Conservation (phyloP, 202 grass and related monocot species). For the Zizania palustris region DNA sequence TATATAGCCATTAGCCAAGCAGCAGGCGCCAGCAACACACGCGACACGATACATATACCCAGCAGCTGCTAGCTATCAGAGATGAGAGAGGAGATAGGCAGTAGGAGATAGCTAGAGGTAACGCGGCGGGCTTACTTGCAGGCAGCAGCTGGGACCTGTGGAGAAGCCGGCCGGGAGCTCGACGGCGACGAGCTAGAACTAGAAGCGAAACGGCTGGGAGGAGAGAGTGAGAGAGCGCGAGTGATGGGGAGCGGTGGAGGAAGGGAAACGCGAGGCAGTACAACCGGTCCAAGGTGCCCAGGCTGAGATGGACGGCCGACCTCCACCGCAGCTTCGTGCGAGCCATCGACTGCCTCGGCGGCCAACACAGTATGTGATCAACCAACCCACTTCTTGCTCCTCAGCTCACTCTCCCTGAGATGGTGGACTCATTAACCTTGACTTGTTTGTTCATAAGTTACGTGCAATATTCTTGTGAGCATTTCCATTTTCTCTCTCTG, state of each 20-base stretch:
- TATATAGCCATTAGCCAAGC: too few relatives aligned
- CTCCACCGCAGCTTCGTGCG: slow-evolving; percentile 78
- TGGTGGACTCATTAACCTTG: background rate
- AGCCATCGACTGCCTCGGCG: slow-evolving; percentile 76
- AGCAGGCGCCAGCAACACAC: too few relatives aligned
- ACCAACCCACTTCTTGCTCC: background rate
- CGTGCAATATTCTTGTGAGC: background rate
- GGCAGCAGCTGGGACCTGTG: too few relatives aligned
- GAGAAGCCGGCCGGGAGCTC: too few relatives aligned
- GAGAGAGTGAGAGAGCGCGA: background rate
- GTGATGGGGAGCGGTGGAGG: slow-evolving; percentile 29
- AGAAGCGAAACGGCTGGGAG: too few relatives aligned
- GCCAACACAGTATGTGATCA: slow-evolving; percentile 65
- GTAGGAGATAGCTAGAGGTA: too few relatives aligned
- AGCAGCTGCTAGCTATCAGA: too few relatives aligned
- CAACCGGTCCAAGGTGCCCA: slow-evolving; percentile 69
- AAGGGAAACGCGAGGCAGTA: slow-evolving; percentile 62
- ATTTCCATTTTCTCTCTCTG: background rate
- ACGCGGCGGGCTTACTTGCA: too few relatives aligned
- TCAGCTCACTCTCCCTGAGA: background rate
- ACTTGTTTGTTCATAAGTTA: background rate
- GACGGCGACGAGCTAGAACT: background rate
- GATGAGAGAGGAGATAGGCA: too few relatives aligned
- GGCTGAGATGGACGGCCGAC: slow-evolving; percentile 83
- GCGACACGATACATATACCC: too few relatives aligned